Percentiles rank a stretch among this genome's conserved stretches.
Evolutionary conservation across 139 green algal genomes (phyloP).

Genomic region (Coelastrella sp.): DNA sequence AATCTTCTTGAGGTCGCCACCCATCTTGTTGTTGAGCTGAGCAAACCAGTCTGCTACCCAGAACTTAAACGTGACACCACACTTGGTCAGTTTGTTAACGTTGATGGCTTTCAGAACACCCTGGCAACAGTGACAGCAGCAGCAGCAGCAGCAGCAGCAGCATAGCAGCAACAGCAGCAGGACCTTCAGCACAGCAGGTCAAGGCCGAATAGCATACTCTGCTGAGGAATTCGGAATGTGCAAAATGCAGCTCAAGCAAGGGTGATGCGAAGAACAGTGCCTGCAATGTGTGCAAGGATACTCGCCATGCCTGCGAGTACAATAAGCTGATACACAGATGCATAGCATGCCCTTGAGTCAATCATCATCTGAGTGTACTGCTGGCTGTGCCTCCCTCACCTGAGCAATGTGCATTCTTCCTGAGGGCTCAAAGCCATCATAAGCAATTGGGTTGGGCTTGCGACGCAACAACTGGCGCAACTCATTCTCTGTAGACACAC

Average conservation of each 20-base stretch:
- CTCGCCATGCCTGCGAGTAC: too few relatives aligned
- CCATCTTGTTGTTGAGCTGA: constrained; percentile 98
- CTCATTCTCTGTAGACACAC: constrained; percentile 72
- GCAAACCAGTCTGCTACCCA: constrained; percentile 92
- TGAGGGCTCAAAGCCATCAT: constrained; percentile 99
- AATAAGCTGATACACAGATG: background rate
- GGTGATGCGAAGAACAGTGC: too few relatives aligned
- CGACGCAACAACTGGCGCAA: constrained; percentile 58
- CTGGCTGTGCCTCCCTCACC: constrained; percentile 48
- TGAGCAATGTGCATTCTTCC: constrained; percentile 99
- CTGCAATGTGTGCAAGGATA: too few relatives aligned
- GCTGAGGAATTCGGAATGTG: background rate
- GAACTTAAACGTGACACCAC: constrained; percentile 97
- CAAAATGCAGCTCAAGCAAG: too few relatives aligned
- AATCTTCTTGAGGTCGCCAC: constrained; percentile 99
- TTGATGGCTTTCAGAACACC: constrained; percentile 99
- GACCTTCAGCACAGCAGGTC: background rate
- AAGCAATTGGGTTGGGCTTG: constrained; percentile 89
- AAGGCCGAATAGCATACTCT: background rate
- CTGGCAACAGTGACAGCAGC: constrained; percentile 82
- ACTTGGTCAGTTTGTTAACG: constrained; percentile 98
- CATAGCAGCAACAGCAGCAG: background rate
- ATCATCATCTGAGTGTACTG: too few relatives aligned
- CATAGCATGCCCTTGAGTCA: too few relatives aligned
- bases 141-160: background rate